Conservation (phyloP, 1,284 basidiomycete genomes). For the Coniophora puteana region DNA sequence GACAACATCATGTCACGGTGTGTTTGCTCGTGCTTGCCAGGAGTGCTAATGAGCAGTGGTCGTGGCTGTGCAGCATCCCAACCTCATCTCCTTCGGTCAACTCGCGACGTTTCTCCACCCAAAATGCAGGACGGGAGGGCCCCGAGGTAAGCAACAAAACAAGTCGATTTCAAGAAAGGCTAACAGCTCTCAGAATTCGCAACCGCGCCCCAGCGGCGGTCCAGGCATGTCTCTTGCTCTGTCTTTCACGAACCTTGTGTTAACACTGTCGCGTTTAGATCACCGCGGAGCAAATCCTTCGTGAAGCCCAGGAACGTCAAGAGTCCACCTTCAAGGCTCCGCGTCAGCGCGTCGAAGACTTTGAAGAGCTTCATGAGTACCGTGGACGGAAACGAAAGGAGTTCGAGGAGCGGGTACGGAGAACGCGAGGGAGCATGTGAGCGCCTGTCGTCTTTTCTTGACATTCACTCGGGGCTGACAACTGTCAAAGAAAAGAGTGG, state of each 20-base stretch:
- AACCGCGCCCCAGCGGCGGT: constrained; percentile 92
- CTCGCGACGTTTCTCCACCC: neutral
- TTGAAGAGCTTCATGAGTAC: constrained; percentile 96
- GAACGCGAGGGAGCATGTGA: constrained; percentile 84
- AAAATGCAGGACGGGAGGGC: constrained; percentile 54
- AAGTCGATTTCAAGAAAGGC: neutral
- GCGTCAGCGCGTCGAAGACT: constrained; percentile 94
- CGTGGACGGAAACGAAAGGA: constrained; percentile 93
- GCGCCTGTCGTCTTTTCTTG: constrained; percentile 17
- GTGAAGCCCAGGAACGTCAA: constrained; percentile 98
- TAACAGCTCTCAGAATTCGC: constrained; percentile 63
- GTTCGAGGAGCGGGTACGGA: constrained; percentile 92
- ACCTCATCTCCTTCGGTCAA: no score
- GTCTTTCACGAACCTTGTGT: constrained; percentile 1
- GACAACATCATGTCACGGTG: no score
- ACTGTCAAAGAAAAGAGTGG: constrained; percentile 65
- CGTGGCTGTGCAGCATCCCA: no score
- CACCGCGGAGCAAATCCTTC: constrained; percentile 95
- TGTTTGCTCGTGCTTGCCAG: no score
- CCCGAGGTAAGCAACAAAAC: constrained; percentile 35
- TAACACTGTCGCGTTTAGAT: constrained; percentile 52
- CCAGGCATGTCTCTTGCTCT: constrained; percentile 52
- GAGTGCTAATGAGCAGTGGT: no score
- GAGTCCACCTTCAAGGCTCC: constrained; percentile 89
- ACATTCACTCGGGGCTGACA: constrained; percentile 7